A percentile compares a stretch with the other conserved stretches of the same genome.
These are phyloP conservation scores for Phalaenopsis equestris DNA, from an alignment of 106 monocot species.

Conservation along the genomic window DNA sequence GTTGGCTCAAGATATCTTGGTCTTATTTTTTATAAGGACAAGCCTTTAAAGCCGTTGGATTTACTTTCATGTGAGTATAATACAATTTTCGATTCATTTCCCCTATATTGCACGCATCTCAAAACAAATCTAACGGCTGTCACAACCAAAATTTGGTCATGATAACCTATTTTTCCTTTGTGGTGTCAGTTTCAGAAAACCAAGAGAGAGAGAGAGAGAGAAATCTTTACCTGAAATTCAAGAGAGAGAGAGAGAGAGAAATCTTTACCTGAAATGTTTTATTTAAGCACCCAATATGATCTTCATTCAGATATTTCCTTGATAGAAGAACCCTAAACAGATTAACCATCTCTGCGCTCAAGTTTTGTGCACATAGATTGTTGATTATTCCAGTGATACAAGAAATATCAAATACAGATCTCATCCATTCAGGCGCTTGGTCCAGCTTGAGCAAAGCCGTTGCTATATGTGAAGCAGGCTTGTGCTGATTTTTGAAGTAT, in stretches of 20 bases:
- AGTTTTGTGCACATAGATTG: conserved; percentile 56
- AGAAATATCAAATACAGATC: conserved; percentile 36
- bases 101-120: too few relatives aligned
- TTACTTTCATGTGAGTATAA: too few relatives aligned
- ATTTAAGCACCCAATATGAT: conserved; percentile 43
- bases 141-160: too few relatives aligned
- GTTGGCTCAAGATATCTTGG: too few relatives aligned
- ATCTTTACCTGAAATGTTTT: conserved; percentile 64
- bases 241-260: too few relatives aligned
- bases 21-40: too few relatives aligned
- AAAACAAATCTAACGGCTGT: too few relatives aligned
- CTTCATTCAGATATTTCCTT: conserved; percentile 46
- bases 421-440: conserved; percentile 43
- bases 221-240: not conserved
- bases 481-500: conserved; percentile 55
- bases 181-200: too few relatives aligned
- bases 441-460: conserved; percentile 48
- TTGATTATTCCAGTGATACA: conserved; percentile 56
- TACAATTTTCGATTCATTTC: too few relatives aligned
- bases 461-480: conserved; percentile 59
- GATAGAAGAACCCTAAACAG: conserved; percentile 54
- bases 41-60: too few relatives aligned
- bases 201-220: not conserved
- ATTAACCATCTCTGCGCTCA: conserved; percentile 67
- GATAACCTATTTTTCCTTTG: too few relatives aligned